Evolutionary conservation across 2,329 filamentous ascomycete species (phyloP), one percentile per base, ranked within the genome.

Genomic region (Nigrospora sphaerica): DNA sequence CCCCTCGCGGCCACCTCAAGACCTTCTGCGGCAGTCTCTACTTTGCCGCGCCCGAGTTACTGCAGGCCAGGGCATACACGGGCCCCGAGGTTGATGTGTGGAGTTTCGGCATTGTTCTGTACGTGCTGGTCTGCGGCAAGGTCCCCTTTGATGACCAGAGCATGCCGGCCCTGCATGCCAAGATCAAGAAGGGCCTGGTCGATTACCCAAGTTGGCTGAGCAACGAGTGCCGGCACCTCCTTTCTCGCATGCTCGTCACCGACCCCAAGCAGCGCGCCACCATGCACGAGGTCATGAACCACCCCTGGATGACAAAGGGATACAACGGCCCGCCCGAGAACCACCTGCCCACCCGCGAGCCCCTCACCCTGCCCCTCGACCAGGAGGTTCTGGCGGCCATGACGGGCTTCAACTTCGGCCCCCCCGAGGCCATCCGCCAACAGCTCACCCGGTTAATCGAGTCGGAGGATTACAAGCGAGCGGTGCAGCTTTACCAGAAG

Each of bases 71-170:
- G 60, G 88, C 91, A 48, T 98, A 98, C 62, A 95, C 88, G 2
- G 93, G 93, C 0, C 93, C 93, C 1, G 93, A 98, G 63, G 93
- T 98, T 28, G 93, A 98, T 61, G 81, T 97, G 1, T 98, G 93
- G 93, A 97, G 93, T 70, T 97, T 97, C 67, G 93, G 93, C 18
- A 96, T 98, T 57, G 93, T 98, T 12, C 78, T 98, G 13, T 98
- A 97, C 59, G 93, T 98, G 48, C 70, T 98, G 51, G 93, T 97
- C 4, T 97, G 93, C 62, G 93, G 93, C 44, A 97, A 97, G 66
- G 93, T 98, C 4, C 93, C 93, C 0, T 98, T 98, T 60, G 93
- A 98, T 63, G 93, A 98, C 62, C 93, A 98, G 69, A 96, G 91
- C 70, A 98, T 98, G 90, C 93, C 92, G 33, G 91, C 95, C 52